Base-by-base conservation (phyloP, 2,329 filamentous ascomycete species). In the Neofusicoccum ribis region DNA sequence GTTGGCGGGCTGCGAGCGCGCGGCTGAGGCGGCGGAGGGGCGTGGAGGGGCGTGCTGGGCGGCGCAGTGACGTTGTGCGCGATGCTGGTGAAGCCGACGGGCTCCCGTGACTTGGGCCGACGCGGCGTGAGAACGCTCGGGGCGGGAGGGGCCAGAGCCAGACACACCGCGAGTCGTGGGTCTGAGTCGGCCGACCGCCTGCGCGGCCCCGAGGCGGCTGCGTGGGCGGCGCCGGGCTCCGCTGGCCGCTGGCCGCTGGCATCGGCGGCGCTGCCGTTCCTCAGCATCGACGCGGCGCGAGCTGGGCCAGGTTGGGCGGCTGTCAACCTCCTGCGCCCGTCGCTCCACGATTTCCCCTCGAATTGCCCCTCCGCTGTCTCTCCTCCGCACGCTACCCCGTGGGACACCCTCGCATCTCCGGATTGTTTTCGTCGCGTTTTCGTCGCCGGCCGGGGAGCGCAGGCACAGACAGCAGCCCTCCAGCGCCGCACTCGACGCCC, bases 391-490 rank as follows among this genome's bases (percentile, higher is more conserved):
- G 41, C 56, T 60, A 60, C 56, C 56, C 43, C 56, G 43, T 47
- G 56, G 56, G 56, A 46, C 43, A 60, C 27, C 27, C 56, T 60
- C 41, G 27, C 37, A 39, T 63, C 62, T 47, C 62, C 62, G 62
- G 51, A 15, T 64, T 23, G 49, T 64, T 64, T 64, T 64, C 62
- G 62, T 64, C 49, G 41, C 41, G 62, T 64, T 64, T 64, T 64
- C 62, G 62, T 64, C 23, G 43, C 41, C 41, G 14, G 14, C 23
- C n/a, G 37, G 58, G 58, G 14, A 9, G 37, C n/a, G 37, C 27
- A 46, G 31, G 6, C 23, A 44, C 6, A 17, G 15, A n/a, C 31
- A 46, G n/a, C 62, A 31, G 50, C 31, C 17, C 37, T 15, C 14
- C 50, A 54, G 50, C 50, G 31, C 50, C 34, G 23, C 41, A 34